Conservation (phyloP, 257 asterid genomes). For the Euphrasia confusa region DNA sequence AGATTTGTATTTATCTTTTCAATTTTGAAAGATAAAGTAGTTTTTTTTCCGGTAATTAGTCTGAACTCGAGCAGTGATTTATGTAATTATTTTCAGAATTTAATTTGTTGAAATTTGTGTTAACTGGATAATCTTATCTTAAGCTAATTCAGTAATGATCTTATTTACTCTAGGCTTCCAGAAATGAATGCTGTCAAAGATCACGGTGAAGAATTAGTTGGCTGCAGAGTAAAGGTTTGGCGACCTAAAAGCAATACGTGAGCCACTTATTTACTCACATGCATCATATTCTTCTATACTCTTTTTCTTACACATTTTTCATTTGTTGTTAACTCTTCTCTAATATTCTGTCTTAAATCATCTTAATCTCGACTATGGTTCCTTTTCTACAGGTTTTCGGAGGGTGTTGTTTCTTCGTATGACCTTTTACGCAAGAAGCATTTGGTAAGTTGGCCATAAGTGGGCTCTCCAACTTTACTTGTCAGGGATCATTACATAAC, state of each 20-base stretch:
- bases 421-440: conserved; percentile 40
- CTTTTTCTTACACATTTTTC: not conserved
- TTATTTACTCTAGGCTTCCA: conserved; percentile 31
- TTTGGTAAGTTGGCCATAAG: conserved; percentile 30
- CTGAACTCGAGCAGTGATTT: too few species aligned
- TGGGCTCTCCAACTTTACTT: not conserved
- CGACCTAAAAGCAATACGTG: conserved; percentile 46
- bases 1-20: too few species aligned
- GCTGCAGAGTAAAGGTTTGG: conserved; percentile 46
- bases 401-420: conserved; percentile 42
- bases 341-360: not conserved
- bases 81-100: too few species aligned
- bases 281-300: not conserved
- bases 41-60: not conserved
- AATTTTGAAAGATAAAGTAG: not conserved
- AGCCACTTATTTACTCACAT: conserved; percentile 20
- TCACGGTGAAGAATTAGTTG: conserved; percentile 47
- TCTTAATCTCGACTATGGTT: conserved; percentile 12
- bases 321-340: conserved; percentile 9
- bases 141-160: conserved; percentile 6
- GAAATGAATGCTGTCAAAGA: conserved; percentile 23
- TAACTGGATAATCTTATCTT: not conserved
- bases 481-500: not conserved
- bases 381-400: conserved; percentile 38
- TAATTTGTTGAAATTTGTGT: too few species aligned